Evolutionary conservation across 164 flowering plant genomes (phyloP).

Genomic region (Akebia trifoliata): DNA sequence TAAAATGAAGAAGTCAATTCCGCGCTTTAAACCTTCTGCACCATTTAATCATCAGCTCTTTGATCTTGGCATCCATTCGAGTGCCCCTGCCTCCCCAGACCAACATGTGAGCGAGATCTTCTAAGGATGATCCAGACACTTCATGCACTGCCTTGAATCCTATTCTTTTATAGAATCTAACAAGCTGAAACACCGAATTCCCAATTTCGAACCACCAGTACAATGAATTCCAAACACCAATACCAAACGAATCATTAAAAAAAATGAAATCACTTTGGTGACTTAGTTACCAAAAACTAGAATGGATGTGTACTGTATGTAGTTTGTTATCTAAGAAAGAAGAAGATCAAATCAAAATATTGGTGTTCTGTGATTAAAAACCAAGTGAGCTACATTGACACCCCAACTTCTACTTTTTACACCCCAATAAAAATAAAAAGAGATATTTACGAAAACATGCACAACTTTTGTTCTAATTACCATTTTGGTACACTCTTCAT

Average conservation of each 20-base stretch:
- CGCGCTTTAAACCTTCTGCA: constrained; percentile 47
- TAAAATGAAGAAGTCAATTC: constrained; percentile 8
- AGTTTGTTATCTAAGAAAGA: too few relatives aligned
- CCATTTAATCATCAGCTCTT: constrained; percentile 72
- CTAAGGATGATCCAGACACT: constrained; percentile 57
- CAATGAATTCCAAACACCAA: neutral
- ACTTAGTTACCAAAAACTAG: too few relatives aligned
- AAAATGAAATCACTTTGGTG: neutral
- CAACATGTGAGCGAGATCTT: constrained; percentile 63
- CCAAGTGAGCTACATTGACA: too few relatives aligned
- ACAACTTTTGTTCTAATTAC: too few relatives aligned
- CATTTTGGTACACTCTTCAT: too few relatives aligned
- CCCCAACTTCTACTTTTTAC: too few relatives aligned
- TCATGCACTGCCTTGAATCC: constrained; percentile 76
- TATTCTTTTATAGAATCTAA: constrained; percentile 71
- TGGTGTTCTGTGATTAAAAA: too few relatives aligned
- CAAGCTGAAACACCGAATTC: constrained; percentile 43
- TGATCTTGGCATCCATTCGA: constrained; percentile 67
- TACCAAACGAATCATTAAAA: neutral
- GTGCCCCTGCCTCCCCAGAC: constrained; percentile 91
- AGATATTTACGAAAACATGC: too few relatives aligned
- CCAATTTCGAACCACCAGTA: neutral
- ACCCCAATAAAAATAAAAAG: too few relatives aligned
- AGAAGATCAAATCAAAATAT: too few relatives aligned
- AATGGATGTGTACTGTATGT: too few relatives aligned